Percentiles rank a stretch among this genome's conserved stretches.
phyloP scores from a whole-genome alignment of 139 green algal genomes.

The Chlamydomonas applanata region DNA sequence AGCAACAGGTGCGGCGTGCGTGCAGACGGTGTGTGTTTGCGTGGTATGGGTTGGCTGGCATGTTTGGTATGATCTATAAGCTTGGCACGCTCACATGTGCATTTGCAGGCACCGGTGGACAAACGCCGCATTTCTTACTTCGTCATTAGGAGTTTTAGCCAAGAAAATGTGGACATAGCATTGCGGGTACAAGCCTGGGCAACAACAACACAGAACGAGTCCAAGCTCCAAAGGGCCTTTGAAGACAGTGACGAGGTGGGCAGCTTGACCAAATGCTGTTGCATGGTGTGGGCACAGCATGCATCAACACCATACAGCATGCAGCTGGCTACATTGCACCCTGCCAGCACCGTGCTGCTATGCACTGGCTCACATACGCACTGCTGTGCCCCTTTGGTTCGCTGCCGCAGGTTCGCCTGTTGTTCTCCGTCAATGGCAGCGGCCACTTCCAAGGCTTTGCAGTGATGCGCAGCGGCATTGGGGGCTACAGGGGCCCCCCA shows the following conservation, averaged over 20 bases:
- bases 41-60: too few relatives aligned
- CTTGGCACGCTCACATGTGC: too few relatives aligned
- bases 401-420: slow-evolving; percentile 53
- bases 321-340: background rate
- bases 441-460: slow-evolving; percentile 74
- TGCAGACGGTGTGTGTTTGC: too few relatives aligned
- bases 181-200: slow-evolving; percentile 62
- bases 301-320: background rate
- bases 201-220: slow-evolving; percentile 68
- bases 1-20: too few relatives aligned
- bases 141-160: slow-evolving; percentile 65
- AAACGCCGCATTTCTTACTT: slow-evolving; percentile 50
- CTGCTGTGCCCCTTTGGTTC: background rate
- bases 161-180: slow-evolving; percentile 61
- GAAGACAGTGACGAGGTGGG: slow-evolving; percentile 11
- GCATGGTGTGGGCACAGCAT: background rate
- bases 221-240: slow-evolving; percentile 67
- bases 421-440: slow-evolving; percentile 72
- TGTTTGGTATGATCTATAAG: too few relatives aligned
- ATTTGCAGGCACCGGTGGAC: too few relatives aligned
- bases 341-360: background rate
- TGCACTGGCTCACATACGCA: background rate
- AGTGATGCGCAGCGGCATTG: slow-evolving; percentile 47
- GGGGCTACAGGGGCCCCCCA: slow-evolving; percentile 12
- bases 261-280: background rate